Conservation (phyloP, 345 rosid species). For the Corchorus capsularis region DNA sequence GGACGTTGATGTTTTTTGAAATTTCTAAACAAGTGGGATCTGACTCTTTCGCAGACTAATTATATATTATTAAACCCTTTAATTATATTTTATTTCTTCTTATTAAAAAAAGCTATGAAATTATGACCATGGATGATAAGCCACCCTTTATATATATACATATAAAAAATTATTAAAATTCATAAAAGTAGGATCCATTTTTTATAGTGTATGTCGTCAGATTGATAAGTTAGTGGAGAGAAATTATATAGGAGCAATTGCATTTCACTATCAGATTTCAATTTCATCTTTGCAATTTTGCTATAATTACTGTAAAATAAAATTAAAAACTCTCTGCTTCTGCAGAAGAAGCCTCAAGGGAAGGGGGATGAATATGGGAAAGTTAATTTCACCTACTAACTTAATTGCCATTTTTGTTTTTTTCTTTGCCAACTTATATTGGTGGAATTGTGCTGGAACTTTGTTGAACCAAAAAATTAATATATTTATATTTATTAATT, state of each 20-base stretch:
- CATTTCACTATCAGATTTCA: slow-evolving; percentile 31
- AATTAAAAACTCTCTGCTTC: background rate
- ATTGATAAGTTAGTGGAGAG: slow-evolving; percentile 32
- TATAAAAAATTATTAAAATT: background rate
- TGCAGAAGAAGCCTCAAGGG: background rate
- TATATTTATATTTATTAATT: background rate
- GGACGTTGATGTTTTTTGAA: slow-evolving; percentile 36
- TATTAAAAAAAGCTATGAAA: too few relatives aligned
- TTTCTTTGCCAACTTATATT: background rate
- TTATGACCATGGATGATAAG: slow-evolving; percentile 10
- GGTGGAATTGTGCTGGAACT: slow-evolving; percentile 7
- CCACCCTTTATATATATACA: background rate
- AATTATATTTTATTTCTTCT: background rate
- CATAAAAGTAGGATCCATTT: background rate
- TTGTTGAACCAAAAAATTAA: slow-evolving; percentile 5
- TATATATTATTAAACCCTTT: background rate
- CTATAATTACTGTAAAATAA: background rate
- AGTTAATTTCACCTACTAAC: background rate
- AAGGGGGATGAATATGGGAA: background rate
- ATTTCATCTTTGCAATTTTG: background rate
- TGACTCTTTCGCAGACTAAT: slow-evolving; percentile 15
- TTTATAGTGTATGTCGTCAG: background rate
- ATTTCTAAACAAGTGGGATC: slow-evolving; percentile 35
- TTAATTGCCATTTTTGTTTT: background rate
- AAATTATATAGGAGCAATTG: slow-evolving; percentile 28